Conservation (phyloP, 441 rosid species). For the Euphorbia schlechtendalii region DNA sequence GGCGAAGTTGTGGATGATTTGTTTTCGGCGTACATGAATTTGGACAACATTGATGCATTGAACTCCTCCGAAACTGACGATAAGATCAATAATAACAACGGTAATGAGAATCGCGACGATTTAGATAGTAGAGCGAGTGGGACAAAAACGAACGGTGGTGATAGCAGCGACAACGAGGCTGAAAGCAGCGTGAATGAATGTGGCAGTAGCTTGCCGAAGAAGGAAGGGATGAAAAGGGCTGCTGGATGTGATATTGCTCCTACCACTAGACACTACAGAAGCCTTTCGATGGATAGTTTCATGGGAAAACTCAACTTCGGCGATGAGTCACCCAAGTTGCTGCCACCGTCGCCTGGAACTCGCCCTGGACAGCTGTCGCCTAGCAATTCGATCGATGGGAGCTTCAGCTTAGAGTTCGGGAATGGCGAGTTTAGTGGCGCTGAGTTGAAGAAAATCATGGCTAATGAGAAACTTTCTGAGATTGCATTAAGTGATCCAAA, state of each 20-base stretch:
- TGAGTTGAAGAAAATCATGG: conserved; percentile 90
- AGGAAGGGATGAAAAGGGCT: conserved; percentile 66
- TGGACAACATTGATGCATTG: conserved; percentile 70
- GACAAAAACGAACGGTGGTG: conserved; percentile 68
- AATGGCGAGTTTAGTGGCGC: conserved; percentile 82
- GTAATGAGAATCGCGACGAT: conserved; percentile 67
- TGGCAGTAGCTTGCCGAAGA: conserved; percentile 45
- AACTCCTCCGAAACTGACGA: conserved; percentile 80
- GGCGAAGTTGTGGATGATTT: conserved; percentile 81
- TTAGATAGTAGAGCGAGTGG: conserved; percentile 88
- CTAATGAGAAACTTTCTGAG: conserved; percentile 85
- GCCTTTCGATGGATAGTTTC: conserved; percentile 92
- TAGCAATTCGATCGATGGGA: conserved; percentile 55
- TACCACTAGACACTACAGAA: conserved; percentile 68
- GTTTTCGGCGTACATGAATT: conserved; percentile 86
- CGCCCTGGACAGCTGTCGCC: conserved; percentile 59
- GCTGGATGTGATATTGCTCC: conserved; percentile 72
- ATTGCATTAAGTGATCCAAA: conserved; percentile 85
- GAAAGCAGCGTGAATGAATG: conserved; percentile 64
- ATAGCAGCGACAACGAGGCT: conserved; percentile 88
- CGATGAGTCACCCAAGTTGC: conserved; percentile 65
- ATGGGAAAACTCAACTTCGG: conserved; percentile 69
- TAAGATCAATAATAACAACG: too few species aligned
- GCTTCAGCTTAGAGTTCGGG: conserved; percentile 69
- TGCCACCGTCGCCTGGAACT: conserved; percentile 72